Evolutionary conservation across 768 basidiomycete species (phyloP), one percentile per base, ranked within the genome.

Genomic region (Calvatia gigantea): DNA sequence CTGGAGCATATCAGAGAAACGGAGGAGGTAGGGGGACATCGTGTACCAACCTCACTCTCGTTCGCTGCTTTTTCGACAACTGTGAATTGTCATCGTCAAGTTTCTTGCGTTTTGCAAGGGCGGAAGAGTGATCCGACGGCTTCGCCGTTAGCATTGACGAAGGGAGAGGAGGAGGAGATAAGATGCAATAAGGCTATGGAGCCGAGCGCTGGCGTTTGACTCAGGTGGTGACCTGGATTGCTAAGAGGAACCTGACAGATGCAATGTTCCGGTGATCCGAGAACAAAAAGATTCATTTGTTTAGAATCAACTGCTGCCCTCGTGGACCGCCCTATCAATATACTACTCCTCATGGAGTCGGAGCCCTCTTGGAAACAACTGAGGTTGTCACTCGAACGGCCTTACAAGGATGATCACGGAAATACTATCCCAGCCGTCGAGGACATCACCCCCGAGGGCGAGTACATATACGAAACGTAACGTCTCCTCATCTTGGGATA

Each of bases 351-450:
- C n/a, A 56, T 56, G 37, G 56, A 51, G 2, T 48, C 58, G 29
- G 67, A 74, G 49, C 75, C 75, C 9, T 65, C 73, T 7, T 87
- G 84, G 81, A 84, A 80, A 64, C 77, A 77, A 59, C 72, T 85
- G 33, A 85, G 71, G 57, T 71, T 92, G 8, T 85, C 89, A 1
- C 76, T 94, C 29, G 91, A 94, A 65, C 75, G 83, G 35, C 89
- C 88, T 0, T 91, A 91, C 73, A 91, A 86, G 67, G 86, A 91
- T 63, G 90, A 93, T 60, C 69, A 78, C 33, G 89, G 87, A 6
- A 73, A 80, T 42, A 75, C 64, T 7, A 81, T 92, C 27, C 86
- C 82, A 23, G 73, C 75, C 4, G 70, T 93, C 27, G 70, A 79
- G 25, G 90, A 94, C 63, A 88, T 94, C 52, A 77, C 80, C 6